A percentile compares a stretch with the other conserved stretches of the same genome.
These are phyloP conservation scores for Chiua virens DNA, from an alignment of 768 basidiomycete species.

Conservation along the genomic window DNA sequence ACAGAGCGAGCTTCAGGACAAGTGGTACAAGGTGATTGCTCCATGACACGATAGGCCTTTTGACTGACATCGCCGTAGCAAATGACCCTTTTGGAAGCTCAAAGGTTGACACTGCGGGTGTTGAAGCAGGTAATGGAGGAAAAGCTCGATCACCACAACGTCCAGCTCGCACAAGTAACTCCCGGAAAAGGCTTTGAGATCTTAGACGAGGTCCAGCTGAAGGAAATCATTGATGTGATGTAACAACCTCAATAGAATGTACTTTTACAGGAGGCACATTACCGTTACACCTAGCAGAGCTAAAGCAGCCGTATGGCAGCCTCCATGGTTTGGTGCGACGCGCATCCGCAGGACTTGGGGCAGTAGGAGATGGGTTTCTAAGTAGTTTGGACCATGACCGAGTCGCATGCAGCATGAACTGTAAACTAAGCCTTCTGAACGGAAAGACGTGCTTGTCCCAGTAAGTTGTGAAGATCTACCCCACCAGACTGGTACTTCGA, in stretches of 20 bases:
- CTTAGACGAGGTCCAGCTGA: conserved; percentile 74
- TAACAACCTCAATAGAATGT: conserved; percentile 36
- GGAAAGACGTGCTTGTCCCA: too few relatives aligned
- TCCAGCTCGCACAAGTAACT: conserved; percentile 97
- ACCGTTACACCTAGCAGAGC: too few relatives aligned
- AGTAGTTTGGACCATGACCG: too few relatives aligned
- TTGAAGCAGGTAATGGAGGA: conserved; percentile 99
- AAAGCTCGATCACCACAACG: conserved; percentile 98
- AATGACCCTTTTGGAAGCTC: conserved; percentile 90
- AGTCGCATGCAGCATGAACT: too few relatives aligned
- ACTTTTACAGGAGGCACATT: too few relatives aligned
- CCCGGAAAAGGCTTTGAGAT: conserved; percentile 84
- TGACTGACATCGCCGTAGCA: conserved; percentile 49
- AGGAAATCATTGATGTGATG: conserved; percentile 85
- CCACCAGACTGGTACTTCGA: too few relatives aligned
- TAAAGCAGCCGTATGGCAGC: too few relatives aligned
- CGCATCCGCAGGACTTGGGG: too few relatives aligned
- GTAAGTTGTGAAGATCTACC: too few relatives aligned
- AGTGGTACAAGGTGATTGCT: conserved; percentile 82
- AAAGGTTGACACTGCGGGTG: conserved; percentile 80
- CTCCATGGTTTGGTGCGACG: too few relatives aligned
- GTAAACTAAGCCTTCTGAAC: too few relatives aligned
- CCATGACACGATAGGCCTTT: not conserved
- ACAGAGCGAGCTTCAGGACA: conserved; percentile 94
- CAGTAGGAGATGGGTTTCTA: too few relatives aligned